These are phyloP conservation scores for Solanum virginianum DNA, from an alignment of 257 asterid species.

Conservation along the genomic window DNA sequence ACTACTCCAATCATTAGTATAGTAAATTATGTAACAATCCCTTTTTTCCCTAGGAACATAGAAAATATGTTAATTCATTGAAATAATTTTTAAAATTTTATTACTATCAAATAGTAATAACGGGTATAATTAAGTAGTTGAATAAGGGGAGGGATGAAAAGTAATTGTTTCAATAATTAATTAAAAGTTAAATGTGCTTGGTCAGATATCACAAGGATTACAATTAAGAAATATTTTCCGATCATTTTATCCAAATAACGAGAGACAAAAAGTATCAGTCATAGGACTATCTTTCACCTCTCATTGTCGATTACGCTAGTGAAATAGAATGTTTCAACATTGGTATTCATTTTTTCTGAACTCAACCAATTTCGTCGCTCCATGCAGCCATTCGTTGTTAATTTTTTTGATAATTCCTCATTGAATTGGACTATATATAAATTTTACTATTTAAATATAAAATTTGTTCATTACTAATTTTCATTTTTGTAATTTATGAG, in stretches of 20 bases:
- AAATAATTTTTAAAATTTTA: neutral
- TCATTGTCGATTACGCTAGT: too few species aligned
- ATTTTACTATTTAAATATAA: too few species aligned
- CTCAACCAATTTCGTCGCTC: too few species aligned
- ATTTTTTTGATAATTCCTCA: too few species aligned
- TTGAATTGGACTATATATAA: too few species aligned
- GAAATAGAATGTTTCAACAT: too few species aligned
- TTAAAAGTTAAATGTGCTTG: neutral
- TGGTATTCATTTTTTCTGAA: too few species aligned
- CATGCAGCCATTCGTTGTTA: too few species aligned
- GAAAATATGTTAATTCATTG: neutral
- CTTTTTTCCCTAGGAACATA: neutral
- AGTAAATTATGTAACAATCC: neutral
- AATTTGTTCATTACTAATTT: too few species aligned
- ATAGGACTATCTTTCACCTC: too few species aligned
- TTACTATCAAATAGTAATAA: neutral
- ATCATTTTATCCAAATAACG: neutral
- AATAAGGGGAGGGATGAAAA: neutral
- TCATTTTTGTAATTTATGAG: too few species aligned
- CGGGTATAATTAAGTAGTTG: neutral
- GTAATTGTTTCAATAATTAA: neutral
- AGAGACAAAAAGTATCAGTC: too few species aligned
- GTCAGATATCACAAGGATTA: neutral
- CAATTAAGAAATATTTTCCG: neutral
- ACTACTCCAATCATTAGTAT: constrained; percentile 4